These are phyloP conservation scores for Penicillium sp. DNA, from an alignment of 2,329 filamentous ascomycete species.

Conservation along the genomic window DNA sequence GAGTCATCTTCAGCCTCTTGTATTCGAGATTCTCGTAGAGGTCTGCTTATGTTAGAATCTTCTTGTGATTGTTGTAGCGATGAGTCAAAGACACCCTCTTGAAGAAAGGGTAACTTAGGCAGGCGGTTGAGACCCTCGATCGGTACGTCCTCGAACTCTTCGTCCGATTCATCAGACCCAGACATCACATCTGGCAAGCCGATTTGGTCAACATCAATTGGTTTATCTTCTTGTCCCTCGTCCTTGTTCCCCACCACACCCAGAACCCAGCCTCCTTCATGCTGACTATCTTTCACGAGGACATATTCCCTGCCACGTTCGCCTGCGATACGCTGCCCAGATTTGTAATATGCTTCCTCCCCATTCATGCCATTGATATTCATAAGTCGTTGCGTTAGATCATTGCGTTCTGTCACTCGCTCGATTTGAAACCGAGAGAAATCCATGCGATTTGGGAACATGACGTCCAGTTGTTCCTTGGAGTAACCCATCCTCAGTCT, in stretches of 20 bases:
- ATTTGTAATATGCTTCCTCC: slow-evolving; percentile 67
- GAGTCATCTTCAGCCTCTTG: slow-evolving; percentile 49
- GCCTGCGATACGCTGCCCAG: slow-evolving; percentile 57
- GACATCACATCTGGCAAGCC: slow-evolving; percentile 51
- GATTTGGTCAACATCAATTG: slow-evolving; percentile 83
- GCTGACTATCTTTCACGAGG: slow-evolving; percentile 90
- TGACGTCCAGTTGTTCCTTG: slow-evolving; percentile 90
- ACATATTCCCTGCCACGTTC: slow-evolving; percentile 94
- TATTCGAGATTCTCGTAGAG: slow-evolving; percentile 46
- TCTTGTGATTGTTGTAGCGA: slow-evolving; percentile 34
- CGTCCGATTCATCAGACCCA: slow-evolving; percentile 60
- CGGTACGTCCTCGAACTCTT: slow-evolving; percentile 88
- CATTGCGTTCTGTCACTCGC: slow-evolving; percentile 85
- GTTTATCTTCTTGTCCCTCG: slow-evolving; percentile 75
- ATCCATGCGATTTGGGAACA: slow-evolving; percentile 97
- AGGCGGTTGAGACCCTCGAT: slow-evolving; percentile 86
- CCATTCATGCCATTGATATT: slow-evolving; percentile 86
- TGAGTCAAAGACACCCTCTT: slow-evolving; percentile 37
- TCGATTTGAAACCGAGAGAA: slow-evolving; percentile 98
- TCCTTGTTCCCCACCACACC: slow-evolving; percentile 89
- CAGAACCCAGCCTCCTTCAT: slow-evolving; percentile 92
- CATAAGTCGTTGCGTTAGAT: slow-evolving; percentile 93
- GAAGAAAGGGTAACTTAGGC: slow-evolving; percentile 58
- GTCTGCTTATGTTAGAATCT: slow-evolving; percentile 47
- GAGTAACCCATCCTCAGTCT: slow-evolving; percentile 92